A percentile compares a stretch with the other conserved stretches of the same genome.
Conservation (phyloP, 345 rosid species). For the Eucalyptus curtisii region DNA sequence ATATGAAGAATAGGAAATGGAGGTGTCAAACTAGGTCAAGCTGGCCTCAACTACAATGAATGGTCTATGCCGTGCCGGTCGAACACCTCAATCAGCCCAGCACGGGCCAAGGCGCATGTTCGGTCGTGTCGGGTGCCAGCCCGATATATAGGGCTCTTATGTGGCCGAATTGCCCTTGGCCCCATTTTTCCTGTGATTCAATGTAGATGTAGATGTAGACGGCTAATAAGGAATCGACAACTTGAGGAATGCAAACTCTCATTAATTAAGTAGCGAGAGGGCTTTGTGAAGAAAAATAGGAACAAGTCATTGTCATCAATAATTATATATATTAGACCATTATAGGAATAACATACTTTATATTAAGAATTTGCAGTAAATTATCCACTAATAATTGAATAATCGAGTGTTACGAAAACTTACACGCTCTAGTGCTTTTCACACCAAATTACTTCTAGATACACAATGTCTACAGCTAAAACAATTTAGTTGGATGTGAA, state of each 20-base stretch:
- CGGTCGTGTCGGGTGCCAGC: not conserved
- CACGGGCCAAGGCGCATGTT: not conserved
- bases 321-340: not conserved
- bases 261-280: not conserved
- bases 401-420: no score
- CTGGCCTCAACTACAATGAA: not conserved
- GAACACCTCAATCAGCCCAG: not conserved
- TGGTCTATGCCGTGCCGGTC: not conserved
- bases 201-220: not conserved
- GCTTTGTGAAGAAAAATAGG: not conserved
- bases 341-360: not conserved
- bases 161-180: not conserved
- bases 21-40: not conserved
- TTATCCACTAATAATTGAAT: no score
- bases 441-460: not conserved
- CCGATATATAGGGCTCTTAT: not conserved
- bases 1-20: not conserved
- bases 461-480: not conserved
- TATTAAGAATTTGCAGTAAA: accelerated
- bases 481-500: not conserved
- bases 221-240: not conserved
- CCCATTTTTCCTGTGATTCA: not conserved
- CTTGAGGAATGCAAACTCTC: not conserved
- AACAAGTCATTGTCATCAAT: not conserved
- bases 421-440: not conserved